Evolutionary conservation across 2,329 filamentous ascomycete genomes (phyloP).

Genomic region (Calonectria crousiana): DNA sequence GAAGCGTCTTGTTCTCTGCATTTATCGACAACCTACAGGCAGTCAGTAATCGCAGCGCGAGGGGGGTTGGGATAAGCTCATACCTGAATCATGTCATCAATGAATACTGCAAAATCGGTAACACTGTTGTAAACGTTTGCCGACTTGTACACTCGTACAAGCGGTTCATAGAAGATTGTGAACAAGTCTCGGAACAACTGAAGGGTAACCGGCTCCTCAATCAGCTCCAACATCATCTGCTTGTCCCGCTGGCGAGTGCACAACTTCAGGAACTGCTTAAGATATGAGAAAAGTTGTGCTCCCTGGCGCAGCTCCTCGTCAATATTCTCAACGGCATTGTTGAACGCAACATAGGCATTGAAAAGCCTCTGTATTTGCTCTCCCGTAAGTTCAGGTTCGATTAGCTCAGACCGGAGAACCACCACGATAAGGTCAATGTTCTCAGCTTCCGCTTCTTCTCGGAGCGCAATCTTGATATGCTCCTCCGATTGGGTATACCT

Average conservation of each 20-base stretch:
- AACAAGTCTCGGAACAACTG: slow-evolving; percentile 96
- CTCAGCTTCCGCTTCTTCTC: slow-evolving; percentile 78
- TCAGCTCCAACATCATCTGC: slow-evolving; percentile 94
- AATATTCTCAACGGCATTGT: slow-evolving; percentile 90
- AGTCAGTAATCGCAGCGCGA: slow-evolving; percentile 27
- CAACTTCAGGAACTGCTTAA: slow-evolving; percentile 95
- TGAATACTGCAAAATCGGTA: slow-evolving; percentile 93
- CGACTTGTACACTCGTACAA: slow-evolving; percentile 97
- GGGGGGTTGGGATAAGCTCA: slow-evolving; percentile 24
- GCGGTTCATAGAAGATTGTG: slow-evolving; percentile 98
- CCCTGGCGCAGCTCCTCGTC: slow-evolving; percentile 91
- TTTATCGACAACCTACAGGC: slow-evolving; percentile 69
- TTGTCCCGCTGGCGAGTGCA: slow-evolving; percentile 94
- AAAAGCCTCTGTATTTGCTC: slow-evolving; percentile 87
- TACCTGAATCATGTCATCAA: slow-evolving; percentile 91
- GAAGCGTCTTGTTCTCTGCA: slow-evolving; percentile 83
- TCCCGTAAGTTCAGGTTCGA: slow-evolving; percentile 77
- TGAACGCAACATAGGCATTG: slow-evolving; percentile 97
- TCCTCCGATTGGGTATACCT: slow-evolving; percentile 83
- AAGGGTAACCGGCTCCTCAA: slow-evolving; percentile 98
- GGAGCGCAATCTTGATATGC: slow-evolving; percentile 78
- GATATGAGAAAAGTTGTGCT: slow-evolving; percentile 90
- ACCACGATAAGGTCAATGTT: slow-evolving; percentile 87
- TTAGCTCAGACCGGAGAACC: slow-evolving; percentile 82
- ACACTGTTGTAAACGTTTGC: slow-evolving; percentile 98